Base-by-base conservation (phyloP, 352 stramenopile species). In the Globisporangium echinulatum region DNA sequence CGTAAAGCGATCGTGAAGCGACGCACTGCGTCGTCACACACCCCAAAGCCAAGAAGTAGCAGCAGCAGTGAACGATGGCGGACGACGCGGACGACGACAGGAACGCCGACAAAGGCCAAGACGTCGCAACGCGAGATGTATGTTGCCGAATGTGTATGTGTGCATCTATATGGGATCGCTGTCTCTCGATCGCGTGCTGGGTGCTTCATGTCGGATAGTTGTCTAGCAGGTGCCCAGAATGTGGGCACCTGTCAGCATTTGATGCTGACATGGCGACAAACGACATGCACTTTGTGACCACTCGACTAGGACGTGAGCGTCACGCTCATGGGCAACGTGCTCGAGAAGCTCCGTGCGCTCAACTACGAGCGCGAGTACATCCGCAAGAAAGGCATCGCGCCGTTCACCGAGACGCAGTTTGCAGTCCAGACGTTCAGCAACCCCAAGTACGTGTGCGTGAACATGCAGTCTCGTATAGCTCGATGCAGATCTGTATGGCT, bases 331-430 rank as follows among this genome's bases (percentile, higher is more conserved):
- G 79, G 82, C 44, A 91, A 88, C 64, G 84, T 88, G 54, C 67
- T 94, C 9, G 82, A 92, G 67, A 94, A 94, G 67, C 71, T 94
- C 39, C 81, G 81, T 13, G 80, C 91, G 38, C 66, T 92, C 62
- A 72, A 79, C 53, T 94, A 92, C 63, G 85, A 94, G 39, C 73
- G 77, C 49, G 82, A 94, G 46, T 68, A 92, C 43, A 69, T 72
- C 66, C 73, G 77, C 60, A 92, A 91, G 70, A 92, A 90, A 58
- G 79, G 66, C 67, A 82, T 90, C 36, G 54, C 67, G 50, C 74
- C 72, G 48, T 90, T 84, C 63, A 82, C 69, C 6, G 81, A 92
- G 66, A 90, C 77, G 38, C 80, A 92, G 56, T 94, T 92, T 52
- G 85, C 82, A 0, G 64, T 70, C 48, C 44, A 79, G 44, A 73